phyloP scores from a whole-genome alignment of 106 monocot genomes.

The Dendrobium huoshanense region DNA sequence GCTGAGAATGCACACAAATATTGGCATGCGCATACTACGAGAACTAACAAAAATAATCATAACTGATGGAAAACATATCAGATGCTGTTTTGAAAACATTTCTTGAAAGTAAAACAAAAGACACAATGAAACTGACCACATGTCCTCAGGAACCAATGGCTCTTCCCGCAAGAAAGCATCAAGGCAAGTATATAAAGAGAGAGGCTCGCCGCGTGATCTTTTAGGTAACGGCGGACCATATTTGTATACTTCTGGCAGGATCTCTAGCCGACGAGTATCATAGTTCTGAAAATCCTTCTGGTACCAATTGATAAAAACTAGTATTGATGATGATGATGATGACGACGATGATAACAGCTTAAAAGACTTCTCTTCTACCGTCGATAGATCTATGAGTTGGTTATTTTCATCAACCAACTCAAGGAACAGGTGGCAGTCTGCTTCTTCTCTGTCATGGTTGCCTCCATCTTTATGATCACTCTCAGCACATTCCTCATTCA shows the following conservation, averaged over 20 bases:
- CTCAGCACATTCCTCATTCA: conserved; percentile 10
- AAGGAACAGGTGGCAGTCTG: conserved; percentile 34
- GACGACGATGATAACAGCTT: conserved; percentile 23
- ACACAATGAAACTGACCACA: conserved; percentile 68
- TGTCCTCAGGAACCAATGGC: conserved; percentile 91
- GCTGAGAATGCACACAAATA: not conserved
- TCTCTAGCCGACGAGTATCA: conserved; percentile 54
- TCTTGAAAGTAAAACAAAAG: conserved; percentile 3
- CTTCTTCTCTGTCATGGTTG: not conserved
- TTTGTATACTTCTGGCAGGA: conserved; percentile 83
- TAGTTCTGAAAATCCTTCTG: conserved; percentile 51
- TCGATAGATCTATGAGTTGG: conserved; percentile 46
- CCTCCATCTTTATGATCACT: conserved; percentile 21
- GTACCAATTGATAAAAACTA: conserved; percentile 79
- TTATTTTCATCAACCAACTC: conserved; percentile 59
- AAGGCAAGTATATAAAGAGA: conserved; percentile 90
- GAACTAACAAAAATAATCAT: not conserved
- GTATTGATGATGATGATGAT: conserved; percentile 24
- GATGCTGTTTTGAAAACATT: not conserved
- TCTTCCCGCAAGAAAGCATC: conserved; percentile 99
- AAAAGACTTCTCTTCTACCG: conserved; percentile 41
- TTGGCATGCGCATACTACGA: not conserved
- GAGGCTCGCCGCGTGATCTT: conserved; percentile 79
- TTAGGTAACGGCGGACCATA: conserved; percentile 71
- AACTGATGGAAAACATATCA: not conserved